Percentiles rank a stretch among this genome's conserved stretches.
These are phyloP conservation scores for Saccharomyces hybrid DNA, from an alignment of 1,139 yeast genomes.

Conservation along the genomic window DNA sequence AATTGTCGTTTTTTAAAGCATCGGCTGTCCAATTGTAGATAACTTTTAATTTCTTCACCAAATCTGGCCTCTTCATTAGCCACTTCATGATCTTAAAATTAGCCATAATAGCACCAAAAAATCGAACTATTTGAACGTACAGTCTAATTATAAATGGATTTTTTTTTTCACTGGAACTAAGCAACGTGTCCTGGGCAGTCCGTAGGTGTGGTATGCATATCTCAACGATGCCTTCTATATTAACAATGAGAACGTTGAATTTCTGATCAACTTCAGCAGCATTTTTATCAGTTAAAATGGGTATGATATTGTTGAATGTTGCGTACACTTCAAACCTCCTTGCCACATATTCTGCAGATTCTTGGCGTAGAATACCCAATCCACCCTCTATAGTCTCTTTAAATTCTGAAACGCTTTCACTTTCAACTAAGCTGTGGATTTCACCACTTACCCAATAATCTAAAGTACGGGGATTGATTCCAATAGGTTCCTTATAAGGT, in stretches of 20 bases:
- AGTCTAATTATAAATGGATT: constrained; percentile 26
- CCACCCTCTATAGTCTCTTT: constrained; percentile 24
- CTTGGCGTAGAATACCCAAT: constrained; percentile 13
- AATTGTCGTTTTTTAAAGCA: constrained; percentile 16
- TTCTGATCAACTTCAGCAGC: constrained; percentile 31
- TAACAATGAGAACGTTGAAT: constrained; percentile 37
- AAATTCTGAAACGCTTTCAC: constrained; percentile 19
- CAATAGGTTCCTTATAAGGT: constrained; percentile 1
- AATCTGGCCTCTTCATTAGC: constrained; percentile 9
- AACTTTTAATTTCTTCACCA: constrained; percentile 11
- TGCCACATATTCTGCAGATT: constrained; percentile 3
- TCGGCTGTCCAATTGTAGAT: constrained; percentile 14
- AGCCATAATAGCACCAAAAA: constrained; percentile 20
- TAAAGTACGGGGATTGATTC: constrained; percentile 11
- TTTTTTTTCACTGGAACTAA: constrained; percentile 13
- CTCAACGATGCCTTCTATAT: constrained; percentile 15
- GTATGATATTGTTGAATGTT: constrained; percentile 36
- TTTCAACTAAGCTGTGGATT: constrained; percentile 20
- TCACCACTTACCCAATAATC: constrained; percentile 28
- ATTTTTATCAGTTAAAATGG: constrained; percentile 13
- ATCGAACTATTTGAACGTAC: constrained; percentile 27
- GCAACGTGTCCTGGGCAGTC: constrained; percentile 13
- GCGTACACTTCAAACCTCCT: constrained; percentile 61
- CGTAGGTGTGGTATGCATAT: constrained; percentile 16
- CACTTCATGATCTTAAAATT: constrained; percentile 18